Conservation (phyloP, 1,284 basidiomycete species). For the Pyrrhoderma lamaoense region DNA sequence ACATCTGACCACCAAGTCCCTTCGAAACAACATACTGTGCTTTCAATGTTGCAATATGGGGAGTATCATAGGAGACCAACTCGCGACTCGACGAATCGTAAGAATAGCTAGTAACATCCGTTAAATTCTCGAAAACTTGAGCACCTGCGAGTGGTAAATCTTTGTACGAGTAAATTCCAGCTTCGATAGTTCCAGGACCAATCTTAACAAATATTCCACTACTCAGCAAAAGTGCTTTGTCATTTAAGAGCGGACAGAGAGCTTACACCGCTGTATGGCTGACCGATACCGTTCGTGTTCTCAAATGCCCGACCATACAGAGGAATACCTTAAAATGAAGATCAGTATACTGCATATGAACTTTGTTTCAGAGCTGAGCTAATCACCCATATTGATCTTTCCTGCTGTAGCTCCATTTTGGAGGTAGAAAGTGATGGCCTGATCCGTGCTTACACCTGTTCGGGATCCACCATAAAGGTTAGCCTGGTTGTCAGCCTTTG, state of each 20-base stretch:
- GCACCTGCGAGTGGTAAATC: slow-evolving; percentile 62
- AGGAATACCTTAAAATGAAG: slow-evolving; percentile 53
- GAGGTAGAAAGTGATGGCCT: slow-evolving; percentile 61
- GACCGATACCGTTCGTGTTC: slow-evolving; percentile 67
- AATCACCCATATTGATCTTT: slow-evolving; percentile 72
- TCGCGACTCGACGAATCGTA: slow-evolving; percentile 61
- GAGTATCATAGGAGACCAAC: slow-evolving; percentile 78
- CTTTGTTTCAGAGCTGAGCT: neutral
- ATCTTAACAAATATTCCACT: slow-evolving; percentile 35
- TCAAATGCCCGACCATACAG: slow-evolving; percentile 83
- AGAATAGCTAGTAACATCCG: slow-evolving; percentile 71
- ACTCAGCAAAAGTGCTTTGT: neutral
- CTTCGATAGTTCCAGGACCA: slow-evolving; percentile 66
- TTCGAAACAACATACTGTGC: slow-evolving; percentile 64
- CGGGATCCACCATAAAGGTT: slow-evolving; percentile 65
- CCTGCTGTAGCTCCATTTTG: slow-evolving; percentile 57
- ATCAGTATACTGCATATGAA: neutral
- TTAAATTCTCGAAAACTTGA: slow-evolving; percentile 61
- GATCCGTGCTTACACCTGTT: slow-evolving; percentile 63
- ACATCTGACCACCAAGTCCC: slow-evolving; percentile 71
- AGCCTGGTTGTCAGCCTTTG: slow-evolving; percentile 69
- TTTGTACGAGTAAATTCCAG: slow-evolving; percentile 73
- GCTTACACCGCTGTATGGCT: slow-evolving; percentile 62
- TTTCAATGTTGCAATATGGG: slow-evolving; percentile 66
- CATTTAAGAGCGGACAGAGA: neutral